Evolutionary conservation across 768 basidiomycete species (phyloP).

Genomic region (Psilocybe azurescens): DNA sequence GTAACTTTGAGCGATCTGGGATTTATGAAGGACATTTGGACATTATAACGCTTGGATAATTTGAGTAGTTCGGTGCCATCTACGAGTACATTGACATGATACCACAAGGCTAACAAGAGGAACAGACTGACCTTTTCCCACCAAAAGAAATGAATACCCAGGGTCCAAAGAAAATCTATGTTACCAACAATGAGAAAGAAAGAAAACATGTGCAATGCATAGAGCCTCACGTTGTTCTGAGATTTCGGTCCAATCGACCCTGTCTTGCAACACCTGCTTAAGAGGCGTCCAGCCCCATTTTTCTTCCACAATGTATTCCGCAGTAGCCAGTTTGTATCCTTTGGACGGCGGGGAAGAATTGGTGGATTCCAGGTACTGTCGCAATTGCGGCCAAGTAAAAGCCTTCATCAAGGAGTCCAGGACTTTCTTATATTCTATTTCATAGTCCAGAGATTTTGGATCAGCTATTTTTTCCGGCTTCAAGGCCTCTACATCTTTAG

Average conservation of each 20-base stretch:
- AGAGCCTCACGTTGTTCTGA: conserved; percentile 37
- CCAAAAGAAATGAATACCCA: conserved; percentile 68
- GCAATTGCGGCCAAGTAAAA: conserved; percentile 69
- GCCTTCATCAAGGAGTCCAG: conserved; percentile 60
- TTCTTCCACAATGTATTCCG: conserved; percentile 61
- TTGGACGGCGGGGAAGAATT: conserved; percentile 39
- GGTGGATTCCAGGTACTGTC: conserved; percentile 55
- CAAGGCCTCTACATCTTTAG: conserved; percentile 68
- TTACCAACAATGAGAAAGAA: conserved; percentile 5
- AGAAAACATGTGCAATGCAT: conserved; percentile 4
- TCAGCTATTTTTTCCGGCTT: conserved; percentile 46
- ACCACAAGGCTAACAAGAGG: not conserved
- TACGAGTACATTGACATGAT: conserved; percentile 31
- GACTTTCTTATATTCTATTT: conserved; percentile 55
- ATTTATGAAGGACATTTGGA: conserved; percentile 63
- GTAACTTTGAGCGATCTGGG: conserved; percentile 66
- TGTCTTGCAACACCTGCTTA: conserved; percentile 52
- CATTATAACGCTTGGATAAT: conserved; percentile 60
- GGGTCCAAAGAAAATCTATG: conserved; percentile 64
- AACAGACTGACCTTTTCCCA: conserved; percentile 64
- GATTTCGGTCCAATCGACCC: conserved; percentile 55
- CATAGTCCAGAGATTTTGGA: conserved; percentile 47
- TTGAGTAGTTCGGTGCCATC: too few relatives aligned
- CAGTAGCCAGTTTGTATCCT: conserved; percentile 46
- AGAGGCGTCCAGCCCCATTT: conserved; percentile 76